Percentiles rank a stretch among this genome's conserved stretches.
Evolutionary conservation across 805 yeast species (phyloP).

Genomic region (Jamesozyma piceae): DNA sequence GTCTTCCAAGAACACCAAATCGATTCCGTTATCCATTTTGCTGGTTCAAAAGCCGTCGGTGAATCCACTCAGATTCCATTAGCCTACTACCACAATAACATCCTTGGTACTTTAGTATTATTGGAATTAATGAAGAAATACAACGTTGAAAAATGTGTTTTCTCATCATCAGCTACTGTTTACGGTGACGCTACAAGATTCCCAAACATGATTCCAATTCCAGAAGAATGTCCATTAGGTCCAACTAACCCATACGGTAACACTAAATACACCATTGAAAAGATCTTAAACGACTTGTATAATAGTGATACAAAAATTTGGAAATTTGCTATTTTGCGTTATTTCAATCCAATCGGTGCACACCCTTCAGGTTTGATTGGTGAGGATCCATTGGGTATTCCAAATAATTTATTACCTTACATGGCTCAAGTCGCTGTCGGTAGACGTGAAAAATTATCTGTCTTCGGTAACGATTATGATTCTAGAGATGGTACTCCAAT

Average conservation of each 20-base stretch:
- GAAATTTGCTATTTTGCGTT: slow-evolving; percentile 57
- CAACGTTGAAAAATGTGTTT: slow-evolving; percentile 48
- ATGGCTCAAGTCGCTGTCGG: slow-evolving; percentile 73
- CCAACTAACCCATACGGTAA: slow-evolving; percentile 74
- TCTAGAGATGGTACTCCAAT: slow-evolving; percentile 74
- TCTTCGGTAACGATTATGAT: slow-evolving; percentile 65
- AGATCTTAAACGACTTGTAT: slow-evolving; percentile 46
- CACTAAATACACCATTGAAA: slow-evolving; percentile 60
- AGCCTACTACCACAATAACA: slow-evolving; percentile 58
- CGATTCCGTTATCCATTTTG: slow-evolving; percentile 63
- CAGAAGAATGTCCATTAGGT: slow-evolving; percentile 65
- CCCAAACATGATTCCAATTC: slow-evolving; percentile 65
- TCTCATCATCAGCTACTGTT: slow-evolving; percentile 74
- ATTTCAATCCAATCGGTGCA: slow-evolving; percentile 81
- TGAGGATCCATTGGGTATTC: slow-evolving; percentile 71
- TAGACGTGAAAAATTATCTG: slow-evolving; percentile 52
- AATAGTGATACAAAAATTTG: slow-evolving; percentile 34
- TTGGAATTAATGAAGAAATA: slow-evolving; percentile 42
- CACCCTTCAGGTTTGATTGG: slow-evolving; percentile 75
- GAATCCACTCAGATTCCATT: slow-evolving; percentile 64
- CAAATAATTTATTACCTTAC: slow-evolving; percentile 66
- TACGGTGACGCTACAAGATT: slow-evolving; percentile 74
- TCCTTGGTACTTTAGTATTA: slow-evolving; percentile 53
- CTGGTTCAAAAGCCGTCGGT: slow-evolving; percentile 77
- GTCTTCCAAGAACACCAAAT: slow-evolving; percentile 44